These are phyloP conservation scores for Prunus kanzakura DNA, from an alignment of 306 rosid species.

Conservation along the genomic window DNA sequence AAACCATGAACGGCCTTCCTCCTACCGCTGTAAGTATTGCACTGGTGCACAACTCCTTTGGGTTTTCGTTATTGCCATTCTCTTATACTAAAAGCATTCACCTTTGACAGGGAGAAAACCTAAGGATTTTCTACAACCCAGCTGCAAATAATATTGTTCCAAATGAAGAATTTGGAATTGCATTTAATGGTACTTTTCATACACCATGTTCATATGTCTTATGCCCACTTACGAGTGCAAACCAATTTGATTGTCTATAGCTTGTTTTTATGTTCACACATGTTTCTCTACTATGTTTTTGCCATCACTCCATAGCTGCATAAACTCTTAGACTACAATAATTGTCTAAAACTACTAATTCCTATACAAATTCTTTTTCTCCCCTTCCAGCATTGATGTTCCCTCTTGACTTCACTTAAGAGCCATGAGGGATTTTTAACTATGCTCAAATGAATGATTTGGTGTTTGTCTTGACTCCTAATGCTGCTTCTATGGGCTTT, in stretches of 20 bases:
- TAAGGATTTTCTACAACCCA: conserved; percentile 87
- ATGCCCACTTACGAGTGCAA: too few species aligned
- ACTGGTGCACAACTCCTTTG: background rate
- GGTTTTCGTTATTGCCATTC: background rate
- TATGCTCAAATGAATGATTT: background rate
- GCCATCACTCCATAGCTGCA: too few species aligned
- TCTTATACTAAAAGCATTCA: conserved; percentile 3
- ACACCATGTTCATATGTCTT: background rate
- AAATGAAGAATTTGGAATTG: conserved; percentile 80
- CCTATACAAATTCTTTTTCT: background rate
- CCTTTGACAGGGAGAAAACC: conserved; percentile 73
- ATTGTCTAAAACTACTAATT: background rate
- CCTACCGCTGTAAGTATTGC: conserved; percentile 61
- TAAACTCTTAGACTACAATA: background rate
- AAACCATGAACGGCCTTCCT: conserved; percentile 88
- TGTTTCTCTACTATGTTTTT: too few species aligned
- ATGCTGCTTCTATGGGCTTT: too few species aligned
- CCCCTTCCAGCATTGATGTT: background rate
- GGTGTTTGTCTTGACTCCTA: too few species aligned
- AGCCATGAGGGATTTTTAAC: background rate
- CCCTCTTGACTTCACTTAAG: background rate
- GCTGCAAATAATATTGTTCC: conserved; percentile 62
- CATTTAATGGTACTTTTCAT: conserved; percentile 63
- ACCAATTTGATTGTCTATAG: background rate
- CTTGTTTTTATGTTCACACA: background rate